phyloP scores from a whole-genome alignment of 257 asterid species.

The Ajuga chamaepitys region DNA sequence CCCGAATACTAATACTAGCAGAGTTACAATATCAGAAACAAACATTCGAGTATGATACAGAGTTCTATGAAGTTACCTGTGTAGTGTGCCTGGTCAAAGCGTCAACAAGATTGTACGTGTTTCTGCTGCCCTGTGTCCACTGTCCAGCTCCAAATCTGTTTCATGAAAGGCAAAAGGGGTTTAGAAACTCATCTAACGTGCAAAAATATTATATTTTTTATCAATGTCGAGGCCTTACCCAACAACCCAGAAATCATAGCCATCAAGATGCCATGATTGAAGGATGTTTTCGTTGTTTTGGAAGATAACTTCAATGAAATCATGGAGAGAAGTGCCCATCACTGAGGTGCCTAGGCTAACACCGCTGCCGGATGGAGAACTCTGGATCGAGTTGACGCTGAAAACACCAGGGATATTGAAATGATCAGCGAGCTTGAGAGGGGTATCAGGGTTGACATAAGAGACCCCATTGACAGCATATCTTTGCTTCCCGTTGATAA shows the following conservation, averaged over 20 bases:
- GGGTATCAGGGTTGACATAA: conserved; percentile 65
- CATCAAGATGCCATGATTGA: conserved; percentile 94
- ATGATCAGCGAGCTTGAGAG: conserved; percentile 87
- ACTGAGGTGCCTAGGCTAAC: conserved; percentile 51
- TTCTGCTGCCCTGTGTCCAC: conserved; percentile 62
- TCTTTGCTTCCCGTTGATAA: conserved; percentile 70
- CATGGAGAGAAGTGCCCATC: conserved; percentile 66
- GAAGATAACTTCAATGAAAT: conserved; percentile 69
- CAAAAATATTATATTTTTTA: neutral
- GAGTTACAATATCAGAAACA: too few species aligned
- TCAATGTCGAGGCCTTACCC: conserved; percentile 39
- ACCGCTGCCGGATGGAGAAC: conserved; percentile 45
- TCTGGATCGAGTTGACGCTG: conserved; percentile 49
- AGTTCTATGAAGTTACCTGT: conserved; percentile 40
- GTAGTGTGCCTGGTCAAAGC: conserved; percentile 86
- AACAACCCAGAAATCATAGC: conserved; percentile 94
- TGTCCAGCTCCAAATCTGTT: conserved; percentile 71
- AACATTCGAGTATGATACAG: too few species aligned
- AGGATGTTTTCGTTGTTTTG: conserved; percentile 60
- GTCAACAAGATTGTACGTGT: conserved; percentile 74
- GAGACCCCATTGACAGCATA: conserved; percentile 79
- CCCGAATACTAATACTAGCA: too few species aligned
- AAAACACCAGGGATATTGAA: conserved; percentile 87
- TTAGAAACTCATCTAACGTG: conserved; percentile 6
- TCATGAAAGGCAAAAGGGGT: neutral